Evolutionary conservation across 352 stramenopile species (phyloP).

Genomic region (Phytophthora ramorum): DNA sequence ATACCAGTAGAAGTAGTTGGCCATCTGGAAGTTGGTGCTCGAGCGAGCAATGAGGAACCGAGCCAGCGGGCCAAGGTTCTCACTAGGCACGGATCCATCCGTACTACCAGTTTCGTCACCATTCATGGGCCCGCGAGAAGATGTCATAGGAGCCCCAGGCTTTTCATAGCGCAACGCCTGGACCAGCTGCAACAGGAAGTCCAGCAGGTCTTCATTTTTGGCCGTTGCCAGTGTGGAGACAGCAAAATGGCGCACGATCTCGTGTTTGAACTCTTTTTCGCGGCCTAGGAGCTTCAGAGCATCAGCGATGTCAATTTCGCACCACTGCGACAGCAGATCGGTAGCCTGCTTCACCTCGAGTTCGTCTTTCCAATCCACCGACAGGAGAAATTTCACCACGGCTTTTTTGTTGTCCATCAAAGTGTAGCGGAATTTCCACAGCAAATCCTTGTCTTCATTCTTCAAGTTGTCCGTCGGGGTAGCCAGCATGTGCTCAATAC

Average conservation of each 20-base stretch:
- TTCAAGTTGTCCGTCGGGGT: constrained; percentile 95
- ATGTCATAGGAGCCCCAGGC: constrained; percentile 34
- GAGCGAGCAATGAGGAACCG: constrained; percentile 96
- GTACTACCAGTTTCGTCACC: constrained; percentile 53
- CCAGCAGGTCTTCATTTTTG: constrained; percentile 97
- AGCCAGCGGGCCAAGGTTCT: constrained; percentile 83
- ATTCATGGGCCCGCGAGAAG: constrained; percentile 45
- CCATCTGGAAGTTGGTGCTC: constrained; percentile 94
- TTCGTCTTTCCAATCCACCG: constrained; percentile 98
- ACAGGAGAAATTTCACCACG: constrained; percentile 98
- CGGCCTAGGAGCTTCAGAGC: constrained; percentile 97
- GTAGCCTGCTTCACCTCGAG: constrained; percentile 96
- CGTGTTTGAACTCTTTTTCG: constrained; percentile 90
- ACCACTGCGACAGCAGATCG: constrained; percentile 83
- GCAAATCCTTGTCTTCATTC: constrained; percentile 92
- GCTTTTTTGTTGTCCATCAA: constrained; percentile 95
- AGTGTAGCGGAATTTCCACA: constrained; percentile 98
- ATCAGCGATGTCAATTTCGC: constrained; percentile 97
- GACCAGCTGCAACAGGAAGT: constrained; percentile 98
- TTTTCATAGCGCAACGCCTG: constrained; percentile 96
- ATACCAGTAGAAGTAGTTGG: constrained; percentile 99
- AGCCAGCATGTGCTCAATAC: constrained; percentile 93
- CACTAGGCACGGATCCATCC: constrained; percentile 49
- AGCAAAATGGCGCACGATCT: constrained; percentile 95
- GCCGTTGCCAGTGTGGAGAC: constrained; percentile 95